Evolutionary conservation across 2,329 filamentous ascomycete genomes (phyloP).

Genomic region (Trichoderma atrobrunneum): DNA sequence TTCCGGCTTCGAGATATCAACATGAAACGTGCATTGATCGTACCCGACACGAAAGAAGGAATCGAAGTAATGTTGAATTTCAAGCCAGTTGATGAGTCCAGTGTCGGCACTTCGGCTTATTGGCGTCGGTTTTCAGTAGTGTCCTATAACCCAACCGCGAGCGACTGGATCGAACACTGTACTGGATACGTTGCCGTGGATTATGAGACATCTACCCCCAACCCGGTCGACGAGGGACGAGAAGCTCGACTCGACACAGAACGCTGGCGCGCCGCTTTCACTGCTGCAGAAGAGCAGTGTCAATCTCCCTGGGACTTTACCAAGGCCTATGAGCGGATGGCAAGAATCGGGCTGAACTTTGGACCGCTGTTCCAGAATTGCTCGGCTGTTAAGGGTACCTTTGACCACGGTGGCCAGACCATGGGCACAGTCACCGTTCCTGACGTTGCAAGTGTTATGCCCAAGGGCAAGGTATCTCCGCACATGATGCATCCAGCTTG

Average conservation of each 20-base stretch:
- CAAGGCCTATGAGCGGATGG: slow-evolving; percentile 16
- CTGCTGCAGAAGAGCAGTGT: background rate
- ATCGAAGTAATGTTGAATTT: slow-evolving; percentile 20
- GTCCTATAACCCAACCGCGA: slow-evolving; percentile 15
- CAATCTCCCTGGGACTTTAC: background rate
- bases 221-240: slow-evolving; percentile 1
- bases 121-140: slow-evolving; percentile 17
- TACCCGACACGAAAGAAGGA: slow-evolving; percentile 22
- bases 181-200: slow-evolving; percentile 17
- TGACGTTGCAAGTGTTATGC: slow-evolving; percentile 19
- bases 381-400: background rate
- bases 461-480: slow-evolving; percentile 14
- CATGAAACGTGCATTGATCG: slow-evolving; percentile 20
- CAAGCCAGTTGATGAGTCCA: slow-evolving; percentile 15
- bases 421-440: slow-evolving; percentile 12
- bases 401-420: background rate
- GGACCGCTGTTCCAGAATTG: slow-evolving; percentile 19
- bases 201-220: background rate
- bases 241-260: slow-evolving; percentile 10
- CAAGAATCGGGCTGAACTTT: slow-evolving; percentile 16
- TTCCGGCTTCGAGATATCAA: slow-evolving; percentile 19
- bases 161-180: slow-evolving; percentile 21
- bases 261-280: background rate
- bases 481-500: slow-evolving; percentile 22
- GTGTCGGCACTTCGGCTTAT: slow-evolving; percentile 13